Evolutionary conservation across 805 yeast genomes (phyloP), one percentile per base, ranked within the genome.

Genomic region (Babjeviella inositovora): DNA sequence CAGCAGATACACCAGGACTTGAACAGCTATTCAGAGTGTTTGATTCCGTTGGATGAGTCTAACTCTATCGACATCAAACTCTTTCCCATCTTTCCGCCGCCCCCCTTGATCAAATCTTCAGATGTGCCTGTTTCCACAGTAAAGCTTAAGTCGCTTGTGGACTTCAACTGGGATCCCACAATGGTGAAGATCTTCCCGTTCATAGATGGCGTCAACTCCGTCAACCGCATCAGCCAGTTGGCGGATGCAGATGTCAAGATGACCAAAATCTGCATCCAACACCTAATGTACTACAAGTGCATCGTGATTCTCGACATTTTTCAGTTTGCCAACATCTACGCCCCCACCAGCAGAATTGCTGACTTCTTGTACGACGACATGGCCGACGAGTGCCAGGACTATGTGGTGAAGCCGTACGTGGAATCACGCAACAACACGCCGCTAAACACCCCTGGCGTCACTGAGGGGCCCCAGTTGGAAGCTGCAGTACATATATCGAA

Each of bases 111-210:
- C 12, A 58, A 70, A 23, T 68, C 92, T 0, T 79, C 58, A 35
- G 93, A 87, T 43, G 99, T 90, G 1, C 98, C 98, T 0, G 67
- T 85, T 5, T 68, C 92, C n/a, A 73, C 87, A 0, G 93, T 90
- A 2, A 70, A 71, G 24, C 50, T 90, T 16, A 61, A 62, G 14
- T 52, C 64, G 18, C 55, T 90, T 30, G 72, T 81, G 20, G 98
- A 90, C 45, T 75, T 79, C 6, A 75, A 79, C 37, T 90, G 98
- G 96, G 98, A 90, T 45, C 96, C 96, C 2, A 87, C 97, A 2
- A 76, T 90, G 90, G 56, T 82, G 21, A 74, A 77, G 34, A 79
- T 90, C 13, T 49, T 81, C 7, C 94, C 95, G 0, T 76, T 58
- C 33, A 81, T 90, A 23, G 70, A 90, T 38, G 98, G 99, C 2